These are phyloP conservation scores for Monosporascus sp. DNA, from an alignment of 2,329 filamentous ascomycete genomes.

Conservation along the genomic window DNA sequence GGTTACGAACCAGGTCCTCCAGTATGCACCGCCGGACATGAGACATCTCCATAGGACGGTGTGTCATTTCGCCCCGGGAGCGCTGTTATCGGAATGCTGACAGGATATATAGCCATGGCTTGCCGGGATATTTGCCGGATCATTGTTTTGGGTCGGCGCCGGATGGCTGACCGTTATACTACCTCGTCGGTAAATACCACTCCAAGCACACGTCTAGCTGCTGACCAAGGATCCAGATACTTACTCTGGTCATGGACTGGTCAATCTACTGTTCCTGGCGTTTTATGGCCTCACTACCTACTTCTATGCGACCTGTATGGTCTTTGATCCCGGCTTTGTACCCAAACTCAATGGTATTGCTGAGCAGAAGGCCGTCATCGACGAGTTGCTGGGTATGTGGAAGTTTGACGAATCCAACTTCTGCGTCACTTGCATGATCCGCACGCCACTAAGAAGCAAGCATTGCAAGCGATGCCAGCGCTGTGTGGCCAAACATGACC, in stretches of 20 bases:
- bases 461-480: slow-evolving; percentile 88
- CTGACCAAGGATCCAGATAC: slow-evolving; percentile 49
- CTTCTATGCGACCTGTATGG: slow-evolving; percentile 85
- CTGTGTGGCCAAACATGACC: slow-evolving; percentile 94
- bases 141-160: slow-evolving; percentile 73
- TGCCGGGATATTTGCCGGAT: slow-evolving; percentile 85
- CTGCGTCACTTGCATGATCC: slow-evolving; percentile 90
- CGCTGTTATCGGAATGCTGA: slow-evolving; percentile 4
- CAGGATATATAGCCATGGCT: slow-evolving; percentile 67
- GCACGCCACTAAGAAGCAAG: slow-evolving; percentile 88
- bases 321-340: slow-evolving; percentile 85
- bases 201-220: background rate
- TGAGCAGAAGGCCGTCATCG: slow-evolving; percentile 83
- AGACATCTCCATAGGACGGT: slow-evolving; percentile 85
- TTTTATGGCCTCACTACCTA: slow-evolving; percentile 66
- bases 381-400: slow-evolving; percentile 77
- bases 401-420: slow-evolving; percentile 95
- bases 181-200: slow-evolving; percentile 47
- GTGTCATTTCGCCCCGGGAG: slow-evolving; percentile 28
- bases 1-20: slow-evolving; percentile 69
- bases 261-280: slow-evolving; percentile 69
- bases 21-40: slow-evolving; percentile 83
- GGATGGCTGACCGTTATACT: slow-evolving; percentile 72
- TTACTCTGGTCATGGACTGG: slow-evolving; percentile 59
- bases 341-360: slow-evolving; percentile 86